phyloP scores from a whole-genome alignment of 805 yeast genomes.

The Hanseniaspora mollemarum region DNA sequence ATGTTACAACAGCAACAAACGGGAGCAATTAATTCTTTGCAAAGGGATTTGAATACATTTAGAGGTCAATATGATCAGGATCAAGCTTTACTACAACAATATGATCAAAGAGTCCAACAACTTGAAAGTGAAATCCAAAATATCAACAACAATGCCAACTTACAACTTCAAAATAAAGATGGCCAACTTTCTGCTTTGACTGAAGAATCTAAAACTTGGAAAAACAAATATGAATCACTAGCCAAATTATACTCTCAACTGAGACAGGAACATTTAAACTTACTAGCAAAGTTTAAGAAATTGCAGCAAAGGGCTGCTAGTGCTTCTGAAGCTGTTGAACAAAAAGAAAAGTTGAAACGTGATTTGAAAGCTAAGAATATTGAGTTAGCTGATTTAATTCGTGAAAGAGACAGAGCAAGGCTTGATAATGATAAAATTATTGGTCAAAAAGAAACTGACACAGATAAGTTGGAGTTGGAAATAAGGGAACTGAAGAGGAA shows the following conservation, averaged over 20 bases:
- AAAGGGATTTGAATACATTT: constrained; percentile 63
- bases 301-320: constrained; percentile 75
- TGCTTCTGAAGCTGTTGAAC: constrained; percentile 82
- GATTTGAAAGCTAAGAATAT: constrained; percentile 77
- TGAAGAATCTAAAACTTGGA: constrained; percentile 70
- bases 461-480: constrained; percentile 54
- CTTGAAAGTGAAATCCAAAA: constrained; percentile 61
- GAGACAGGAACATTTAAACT: constrained; percentile 78
- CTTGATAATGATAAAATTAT: constrained; percentile 56
- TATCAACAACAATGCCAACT: constrained; percentile 52
- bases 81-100: constrained; percentile 71
- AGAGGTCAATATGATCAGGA: constrained; percentile 78
- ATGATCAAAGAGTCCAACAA: constrained; percentile 72
- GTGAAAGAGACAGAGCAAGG: constrained; percentile 82
- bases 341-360: constrained; percentile 67
- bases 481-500: constrained; percentile 49
- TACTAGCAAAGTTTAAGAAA: constrained; percentile 66
- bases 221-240: constrained; percentile 73
- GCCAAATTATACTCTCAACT: constrained; percentile 84
- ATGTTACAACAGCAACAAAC: constrained; percentile 67
- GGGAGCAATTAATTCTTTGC: constrained; percentile 68
- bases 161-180: constrained; percentile 64
- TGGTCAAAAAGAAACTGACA: constrained; percentile 53
- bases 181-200: constrained; percentile 57
- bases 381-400: constrained; percentile 76